phyloP scores from a whole-genome alignment of 441 rosid species.

The Hura crepitans region DNA sequence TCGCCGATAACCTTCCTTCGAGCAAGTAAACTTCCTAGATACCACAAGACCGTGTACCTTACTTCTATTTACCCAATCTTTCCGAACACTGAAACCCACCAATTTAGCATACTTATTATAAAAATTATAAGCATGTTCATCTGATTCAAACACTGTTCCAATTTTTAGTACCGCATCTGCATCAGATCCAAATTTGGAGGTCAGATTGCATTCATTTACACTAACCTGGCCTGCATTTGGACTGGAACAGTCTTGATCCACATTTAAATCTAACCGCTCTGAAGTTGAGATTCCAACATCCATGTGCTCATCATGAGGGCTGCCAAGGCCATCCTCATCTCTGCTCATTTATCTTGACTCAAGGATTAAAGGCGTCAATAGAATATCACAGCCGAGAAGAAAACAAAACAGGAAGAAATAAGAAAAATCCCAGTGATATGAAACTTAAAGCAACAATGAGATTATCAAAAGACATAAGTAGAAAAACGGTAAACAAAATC shows the following conservation, averaged over 20 bases:
- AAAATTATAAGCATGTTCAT: conserved; percentile 18
- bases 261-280: conserved; percentile 12
- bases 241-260: conserved; percentile 12
- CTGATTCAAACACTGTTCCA: conserved; percentile 19
- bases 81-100: conserved; percentile 16
- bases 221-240: background rate
- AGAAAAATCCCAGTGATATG: background rate
- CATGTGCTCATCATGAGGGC: conserved; percentile 10
- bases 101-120: conserved; percentile 18
- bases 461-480: background rate
- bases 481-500: background rate
- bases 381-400: background rate
- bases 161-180: conserved; percentile 7
- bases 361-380: background rate
- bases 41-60: conserved; percentile 15
- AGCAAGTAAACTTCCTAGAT: conserved; percentile 19
- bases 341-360: conserved; percentile 12
- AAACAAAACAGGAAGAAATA: background rate
- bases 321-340: conserved; percentile 5
- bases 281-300: conserved; percentile 7
- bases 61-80: conserved; percentile 22
- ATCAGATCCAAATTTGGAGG: background rate
- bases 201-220: background rate
- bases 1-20: conserved; percentile 18
- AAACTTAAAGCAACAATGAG: background rate